Evolutionary conservation across 2,329 filamentous ascomycete species (phyloP).

Genomic region (Decorospora gaudefroyi): DNA sequence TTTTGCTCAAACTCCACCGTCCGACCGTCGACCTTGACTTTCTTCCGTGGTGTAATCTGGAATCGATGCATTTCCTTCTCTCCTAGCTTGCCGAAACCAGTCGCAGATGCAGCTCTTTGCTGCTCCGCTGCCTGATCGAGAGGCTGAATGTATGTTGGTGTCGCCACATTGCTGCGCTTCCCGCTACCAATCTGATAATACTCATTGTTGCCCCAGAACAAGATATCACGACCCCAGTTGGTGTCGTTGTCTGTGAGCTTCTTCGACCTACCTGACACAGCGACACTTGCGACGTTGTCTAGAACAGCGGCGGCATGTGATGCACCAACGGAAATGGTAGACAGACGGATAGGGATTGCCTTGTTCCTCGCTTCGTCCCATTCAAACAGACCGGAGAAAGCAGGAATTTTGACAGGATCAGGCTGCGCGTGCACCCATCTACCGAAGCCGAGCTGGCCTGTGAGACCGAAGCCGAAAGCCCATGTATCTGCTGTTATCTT

Average conservation of each 20-base stretch:
- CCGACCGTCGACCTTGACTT: conserved; percentile 69
- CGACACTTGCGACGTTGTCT: conserved; percentile 74
- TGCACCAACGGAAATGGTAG: conserved; percentile 72
- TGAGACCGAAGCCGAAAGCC: conserved; percentile 84
- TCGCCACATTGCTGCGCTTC: conserved; percentile 77
- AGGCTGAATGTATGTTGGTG: conserved; percentile 78
- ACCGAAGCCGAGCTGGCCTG: conserved; percentile 80
- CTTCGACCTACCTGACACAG: conserved; percentile 52
- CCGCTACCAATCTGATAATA: conserved; percentile 91
- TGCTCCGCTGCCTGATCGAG: conserved; percentile 67
- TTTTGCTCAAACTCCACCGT: conserved; percentile 80
- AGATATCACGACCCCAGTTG: conserved; percentile 84
- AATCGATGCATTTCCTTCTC: conserved; percentile 73
- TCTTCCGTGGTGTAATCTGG: conserved; percentile 77
- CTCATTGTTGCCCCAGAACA: conserved; percentile 97
- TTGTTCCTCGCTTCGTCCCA: conserved; percentile 74
- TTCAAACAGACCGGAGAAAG: conserved; percentile 81
- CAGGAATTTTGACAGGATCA: conserved; percentile 77
- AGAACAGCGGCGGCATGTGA: conserved; percentile 84
- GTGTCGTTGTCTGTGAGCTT: conserved; percentile 65
- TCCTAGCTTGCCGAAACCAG: conserved; percentile 49
- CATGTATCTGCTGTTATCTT: conserved; percentile 76
- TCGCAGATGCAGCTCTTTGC: conserved; percentile 33
- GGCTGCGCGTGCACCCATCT: conserved; percentile 87
- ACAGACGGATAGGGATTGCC: conserved; percentile 76